Conservation (phyloP, 345 rosid species). For the Barbarea vulgaris region DNA sequence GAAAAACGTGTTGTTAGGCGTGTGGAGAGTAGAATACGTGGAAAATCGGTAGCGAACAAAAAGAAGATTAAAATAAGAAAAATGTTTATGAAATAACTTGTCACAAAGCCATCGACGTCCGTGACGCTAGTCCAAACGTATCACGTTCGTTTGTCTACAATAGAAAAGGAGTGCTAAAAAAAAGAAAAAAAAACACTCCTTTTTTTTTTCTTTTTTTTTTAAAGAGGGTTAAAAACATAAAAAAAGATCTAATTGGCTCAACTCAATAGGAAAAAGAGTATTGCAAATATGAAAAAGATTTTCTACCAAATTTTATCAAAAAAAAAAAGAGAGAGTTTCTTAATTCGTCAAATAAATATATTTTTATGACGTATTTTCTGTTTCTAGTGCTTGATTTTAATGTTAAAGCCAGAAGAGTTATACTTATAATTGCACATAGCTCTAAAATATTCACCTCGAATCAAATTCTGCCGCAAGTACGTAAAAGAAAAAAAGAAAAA, state of each 20-base stretch:
- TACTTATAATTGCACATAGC: not conserved
- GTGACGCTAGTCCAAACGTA: constrained; percentile 14
- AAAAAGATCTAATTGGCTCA: not conserved
- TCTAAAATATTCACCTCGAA: not conserved
- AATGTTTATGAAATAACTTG: not conserved
- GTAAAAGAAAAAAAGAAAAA: no score
- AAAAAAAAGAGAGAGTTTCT: no score
- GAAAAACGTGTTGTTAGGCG: constrained; percentile 21
- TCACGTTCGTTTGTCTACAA: constrained; percentile 30
- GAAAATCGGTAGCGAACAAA: not conserved
- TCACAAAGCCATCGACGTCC: constrained; percentile 21
- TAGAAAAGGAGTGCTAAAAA: not conserved
- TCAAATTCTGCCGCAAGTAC: not conserved
- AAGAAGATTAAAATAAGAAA: not conserved
- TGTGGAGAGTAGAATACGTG: not conserved
- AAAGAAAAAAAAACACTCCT: no score
- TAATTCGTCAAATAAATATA: not conserved
- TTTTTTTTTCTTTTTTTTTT: no score
- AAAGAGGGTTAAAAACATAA: not conserved
- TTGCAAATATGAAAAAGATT: not conserved
- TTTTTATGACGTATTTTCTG: not conserved
- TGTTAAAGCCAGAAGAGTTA: not conserved
- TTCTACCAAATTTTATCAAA: no score
- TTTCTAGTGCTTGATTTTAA: not conserved
- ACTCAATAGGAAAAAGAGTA: not conserved